Conservation (phyloP, 202 grass and related monocot species). For the Zizania palustris region DNA sequence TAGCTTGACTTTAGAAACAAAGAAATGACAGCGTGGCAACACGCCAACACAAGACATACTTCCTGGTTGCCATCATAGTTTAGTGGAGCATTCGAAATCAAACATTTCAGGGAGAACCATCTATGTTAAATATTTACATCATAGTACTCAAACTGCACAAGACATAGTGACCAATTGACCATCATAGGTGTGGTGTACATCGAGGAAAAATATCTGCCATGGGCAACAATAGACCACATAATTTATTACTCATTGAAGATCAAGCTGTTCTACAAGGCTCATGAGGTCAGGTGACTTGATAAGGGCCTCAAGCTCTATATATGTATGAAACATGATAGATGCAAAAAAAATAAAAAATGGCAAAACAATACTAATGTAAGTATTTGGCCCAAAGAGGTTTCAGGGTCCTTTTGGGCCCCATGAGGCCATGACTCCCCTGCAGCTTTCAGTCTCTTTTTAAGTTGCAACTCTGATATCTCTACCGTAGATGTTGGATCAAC, state of each 20-base stretch:
- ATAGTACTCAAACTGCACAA: neutral
- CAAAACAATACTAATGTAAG: neutral
- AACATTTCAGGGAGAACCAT: neutral
- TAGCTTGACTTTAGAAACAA: neutral
- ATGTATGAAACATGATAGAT: neutral
- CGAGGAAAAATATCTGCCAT: neutral
- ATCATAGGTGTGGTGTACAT: neutral
- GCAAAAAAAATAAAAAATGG: neutral
- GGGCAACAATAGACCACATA: neutral
- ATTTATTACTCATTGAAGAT: neutral
- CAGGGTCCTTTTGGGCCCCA: neutral
- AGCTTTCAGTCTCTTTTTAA: neutral
- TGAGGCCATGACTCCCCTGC: neutral
- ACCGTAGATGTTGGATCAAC: neutral
- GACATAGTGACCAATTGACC: neutral
- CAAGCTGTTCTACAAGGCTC: neutral
- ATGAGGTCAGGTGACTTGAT: neutral
- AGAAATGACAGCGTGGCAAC: neutral
- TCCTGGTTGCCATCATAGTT: slow-evolving; percentile 1
- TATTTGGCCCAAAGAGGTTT: neutral
- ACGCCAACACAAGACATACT: too few species aligned
- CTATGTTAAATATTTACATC: neutral
- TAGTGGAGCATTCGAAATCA: neutral
- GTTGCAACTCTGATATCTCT: neutral
- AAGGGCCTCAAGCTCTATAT: neutral